Evolutionary conservation across 2,329 filamentous ascomycete genomes (phyloP).

Genomic region (Diplodia scrobiculata): DNA sequence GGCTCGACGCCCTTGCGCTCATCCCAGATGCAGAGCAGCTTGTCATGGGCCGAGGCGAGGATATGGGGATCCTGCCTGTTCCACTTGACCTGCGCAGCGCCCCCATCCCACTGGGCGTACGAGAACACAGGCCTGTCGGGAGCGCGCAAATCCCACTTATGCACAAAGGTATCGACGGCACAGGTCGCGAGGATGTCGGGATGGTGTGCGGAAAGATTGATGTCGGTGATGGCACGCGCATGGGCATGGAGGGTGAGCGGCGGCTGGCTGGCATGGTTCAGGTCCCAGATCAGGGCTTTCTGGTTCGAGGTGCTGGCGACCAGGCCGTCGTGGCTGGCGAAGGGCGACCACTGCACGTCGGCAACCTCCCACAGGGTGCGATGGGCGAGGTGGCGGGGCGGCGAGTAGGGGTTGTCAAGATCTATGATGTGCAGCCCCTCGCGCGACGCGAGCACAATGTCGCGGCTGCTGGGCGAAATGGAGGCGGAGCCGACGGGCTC

Average conservation of each 20-base stretch:
- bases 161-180: slow-evolving; percentile 88
- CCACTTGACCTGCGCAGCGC: slow-evolving; percentile 93
- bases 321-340: slow-evolving; percentile 87
- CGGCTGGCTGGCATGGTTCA: slow-evolving; percentile 55
- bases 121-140: slow-evolving; percentile 69
- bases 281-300: slow-evolving; percentile 90
- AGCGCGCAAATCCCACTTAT: slow-evolving; percentile 84
- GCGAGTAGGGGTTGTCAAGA: slow-evolving; percentile 83
- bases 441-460: slow-evolving; percentile 85
- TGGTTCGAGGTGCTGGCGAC: slow-evolving; percentile 93
- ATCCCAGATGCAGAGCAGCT: slow-evolving; percentile 87
- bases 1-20: slow-evolving; percentile 76
- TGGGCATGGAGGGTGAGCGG: slow-evolving; percentile 72
- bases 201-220: slow-evolving; percentile 93
- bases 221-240: slow-evolving; percentile 87
- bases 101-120: slow-evolving; percentile 69
- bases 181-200: slow-evolving; percentile 87
- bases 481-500: slow-evolving; percentile 82
- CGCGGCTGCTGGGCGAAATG: slow-evolving; percentile 86
- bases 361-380: slow-evolving; percentile 92
- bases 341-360: slow-evolving; percentile 96
- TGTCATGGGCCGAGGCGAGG: slow-evolving; percentile 86
- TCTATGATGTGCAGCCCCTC: slow-evolving; percentile 91
- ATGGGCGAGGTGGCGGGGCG: slow-evolving; percentile 81
- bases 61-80: slow-evolving; percentile 85